Evolutionary conservation across 2,329 filamentous ascomycete species (phyloP), one percentile per base, ranked within the genome.

Genomic region (Nemania serpens): DNA sequence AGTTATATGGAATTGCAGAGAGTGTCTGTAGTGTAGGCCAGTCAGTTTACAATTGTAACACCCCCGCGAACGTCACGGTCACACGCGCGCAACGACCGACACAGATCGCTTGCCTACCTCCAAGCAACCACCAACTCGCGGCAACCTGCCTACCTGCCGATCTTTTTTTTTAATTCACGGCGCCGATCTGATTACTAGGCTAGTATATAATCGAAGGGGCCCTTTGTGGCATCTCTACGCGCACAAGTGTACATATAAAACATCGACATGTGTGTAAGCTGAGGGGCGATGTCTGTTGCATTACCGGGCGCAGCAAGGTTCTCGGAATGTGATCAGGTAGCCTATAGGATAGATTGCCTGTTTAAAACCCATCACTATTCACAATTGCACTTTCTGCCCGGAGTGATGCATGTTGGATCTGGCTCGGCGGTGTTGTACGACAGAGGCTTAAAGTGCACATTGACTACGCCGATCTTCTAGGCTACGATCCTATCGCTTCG

Each of bases 371-470:
- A 47, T 61, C 50, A 54, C 51, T 45, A 36, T 29, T 48, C 45
- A 34, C 22, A 29, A 34, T 34, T 25, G 50, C 50, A 37, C 25
- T 29, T 47, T 43, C 33, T 17, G 33, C 12, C 37, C 39, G 36
- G 53, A 50, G 37, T 47, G 37, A 41, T 39, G 33, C 13, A 39
- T 42, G 43, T 46, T 49, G 42, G 57, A 39, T 48, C 46, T 22
- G 59, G 59, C 59, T 54, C 55, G 59, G 56, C 54, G 55, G 53
- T 36, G 47, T 51, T 25, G 41, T 39, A 34, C 46, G 29, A 58
- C 55, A 7, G 25, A 29, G 25, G 53, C 61, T 55, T 46, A 61
- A 4, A 29, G 25, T 18, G 13, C 18, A 17, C 15, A 29, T 17
- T 9, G 25, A 46, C 33, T n/a, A 48, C 45, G 51, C 51, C 46